phyloP scores from a whole-genome alignment of 768 basidiomycete genomes.

The Auriscalpium vulgare region DNA sequence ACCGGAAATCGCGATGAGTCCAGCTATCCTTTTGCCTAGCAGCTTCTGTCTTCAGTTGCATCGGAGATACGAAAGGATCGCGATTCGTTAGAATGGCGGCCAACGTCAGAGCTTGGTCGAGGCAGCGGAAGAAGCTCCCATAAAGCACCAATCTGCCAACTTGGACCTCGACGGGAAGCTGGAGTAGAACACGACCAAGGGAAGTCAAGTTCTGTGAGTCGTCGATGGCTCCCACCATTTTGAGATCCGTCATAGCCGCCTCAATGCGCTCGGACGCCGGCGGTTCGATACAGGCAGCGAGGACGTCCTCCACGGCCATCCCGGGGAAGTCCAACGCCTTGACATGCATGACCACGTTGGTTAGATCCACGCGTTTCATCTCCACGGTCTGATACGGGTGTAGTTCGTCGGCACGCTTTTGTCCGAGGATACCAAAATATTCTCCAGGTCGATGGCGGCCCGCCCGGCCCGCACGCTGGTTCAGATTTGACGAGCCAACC shows the following conservation, averaged over 20 bases:
- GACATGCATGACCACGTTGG: slow-evolving; percentile 93
- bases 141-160: slow-evolving; percentile 86
- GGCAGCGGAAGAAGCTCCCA: slow-evolving; percentile 88
- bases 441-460: slow-evolving; percentile 87
- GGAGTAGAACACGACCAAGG: slow-evolving; percentile 80
- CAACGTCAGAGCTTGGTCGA: slow-evolving; percentile 80
- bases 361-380: slow-evolving; percentile 88
- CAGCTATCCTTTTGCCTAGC: slow-evolving; percentile 68
- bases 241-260: slow-evolving; percentile 71
- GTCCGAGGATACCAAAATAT: slow-evolving; percentile 80
- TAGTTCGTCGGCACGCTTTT: slow-evolving; percentile 48
- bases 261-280: slow-evolving; percentile 69
- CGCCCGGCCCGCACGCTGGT: slow-evolving; percentile 87
- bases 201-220: slow-evolving; percentile 69
- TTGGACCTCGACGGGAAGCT: slow-evolving; percentile 84
- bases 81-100: slow-evolving; percentile 89
- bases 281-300: slow-evolving; percentile 80
- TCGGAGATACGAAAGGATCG: slow-evolving; percentile 84
- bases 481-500: slow-evolving; percentile 85
- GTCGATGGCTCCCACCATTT: slow-evolving; percentile 86
- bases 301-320: slow-evolving; percentile 80
- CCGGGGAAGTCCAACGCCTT: slow-evolving; percentile 87
- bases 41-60: slow-evolving; percentile 66
- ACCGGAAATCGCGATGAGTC: slow-evolving; percentile 72
- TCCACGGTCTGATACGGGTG: slow-evolving; percentile 85